Evolutionary conservation across 129 eudicot species (phyloP), one percentile per base, ranked within the genome.

Genomic region (Pseudognaphalium luteoalbum): DNA sequence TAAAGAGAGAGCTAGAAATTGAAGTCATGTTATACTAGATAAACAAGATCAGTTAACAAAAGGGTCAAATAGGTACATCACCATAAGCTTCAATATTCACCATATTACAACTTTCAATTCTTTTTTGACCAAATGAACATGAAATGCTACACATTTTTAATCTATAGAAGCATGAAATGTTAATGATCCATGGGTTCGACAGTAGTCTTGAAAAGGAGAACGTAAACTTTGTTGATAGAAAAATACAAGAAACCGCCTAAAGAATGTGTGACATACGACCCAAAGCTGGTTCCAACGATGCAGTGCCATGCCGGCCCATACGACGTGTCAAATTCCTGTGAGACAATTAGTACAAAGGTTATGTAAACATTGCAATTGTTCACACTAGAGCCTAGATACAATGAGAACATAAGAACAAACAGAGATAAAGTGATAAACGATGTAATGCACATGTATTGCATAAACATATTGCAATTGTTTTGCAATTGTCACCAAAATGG

Each of bases 221-320:
- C 83, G 21, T 89, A 86, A 41, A 89, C 83, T 79, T 89, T 90
- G 78, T 90, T 94, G 34, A 92, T 86, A 2, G 97, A 89, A 81
- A 92, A 92, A 75, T 92, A 92, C 86, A 92, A 74, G 79, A 92
- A 92, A 17, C 96, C 96, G 68, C 97, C 97, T 28, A 83, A 30
- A 2, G 97, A 89, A 81, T 92, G 96, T 19, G 97, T 89, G 34
- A 92, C 98, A 59, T 86, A 92, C 32, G 98, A 92, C 20, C 98
- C 98, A 39, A 92, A 88, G 76, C 94, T 92, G 41, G 92, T 89
- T 50, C 97, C 97, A 29, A 89, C 97, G 2, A 92, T 89, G 82
- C 97, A 92, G 56, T 92, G 97, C 97, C 98, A 92, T 15, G 97
- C 97, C 29, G 93, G 97, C 4, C 97, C 96, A 66, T 84, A 87